Conservation (phyloP, 1,284 basidiomycete genomes). For the Coniferiporia sulphurascens region DNA sequence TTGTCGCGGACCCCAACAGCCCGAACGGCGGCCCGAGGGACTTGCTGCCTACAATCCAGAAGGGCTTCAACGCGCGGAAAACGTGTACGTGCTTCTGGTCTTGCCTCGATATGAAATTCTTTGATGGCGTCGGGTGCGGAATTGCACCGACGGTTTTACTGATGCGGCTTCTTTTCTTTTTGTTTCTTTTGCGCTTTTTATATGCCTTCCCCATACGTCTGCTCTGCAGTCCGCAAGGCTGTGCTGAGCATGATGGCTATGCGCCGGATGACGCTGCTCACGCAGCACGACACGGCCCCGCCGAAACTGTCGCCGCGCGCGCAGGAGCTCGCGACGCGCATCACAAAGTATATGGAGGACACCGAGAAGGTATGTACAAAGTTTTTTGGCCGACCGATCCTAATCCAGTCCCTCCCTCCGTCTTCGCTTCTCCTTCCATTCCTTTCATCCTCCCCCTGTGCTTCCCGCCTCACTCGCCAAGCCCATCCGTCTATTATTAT, state of each 20-base stretch:
- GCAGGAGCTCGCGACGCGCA: slow-evolving; percentile 53
- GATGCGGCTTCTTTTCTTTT: background rate
- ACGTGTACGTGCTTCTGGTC: slow-evolving; percentile 55
- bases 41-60: slow-evolving; percentile 84
- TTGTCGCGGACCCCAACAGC: slow-evolving; percentile 58
- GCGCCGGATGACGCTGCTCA: slow-evolving; percentile 65
- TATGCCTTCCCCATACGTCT: background rate
- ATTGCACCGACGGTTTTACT: background rate
- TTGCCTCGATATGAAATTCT: slow-evolving; percentile 4
- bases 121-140: background rate
- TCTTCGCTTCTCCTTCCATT: too few species aligned
- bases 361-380: slow-evolving; percentile 54
- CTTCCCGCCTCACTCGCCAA: background rate
- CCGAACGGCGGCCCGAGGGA: slow-evolving; percentile 65
- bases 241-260: slow-evolving; percentile 83
- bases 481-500: too few species aligned
- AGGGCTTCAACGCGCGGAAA: slow-evolving; percentile 82
- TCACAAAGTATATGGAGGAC: slow-evolving; percentile 75
- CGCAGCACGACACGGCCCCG: slow-evolving; percentile 20
- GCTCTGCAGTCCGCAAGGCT: slow-evolving; percentile 71
- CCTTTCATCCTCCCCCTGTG: too few species aligned
- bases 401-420: too few species aligned
- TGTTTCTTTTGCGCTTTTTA: background rate
- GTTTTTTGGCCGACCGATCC: background rate
- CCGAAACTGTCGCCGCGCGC: slow-evolving; percentile 36